Evolutionary conservation across 2,329 filamentous ascomycete species (phyloP).

Genomic region (Colletotrichum chrysophilum): DNA sequence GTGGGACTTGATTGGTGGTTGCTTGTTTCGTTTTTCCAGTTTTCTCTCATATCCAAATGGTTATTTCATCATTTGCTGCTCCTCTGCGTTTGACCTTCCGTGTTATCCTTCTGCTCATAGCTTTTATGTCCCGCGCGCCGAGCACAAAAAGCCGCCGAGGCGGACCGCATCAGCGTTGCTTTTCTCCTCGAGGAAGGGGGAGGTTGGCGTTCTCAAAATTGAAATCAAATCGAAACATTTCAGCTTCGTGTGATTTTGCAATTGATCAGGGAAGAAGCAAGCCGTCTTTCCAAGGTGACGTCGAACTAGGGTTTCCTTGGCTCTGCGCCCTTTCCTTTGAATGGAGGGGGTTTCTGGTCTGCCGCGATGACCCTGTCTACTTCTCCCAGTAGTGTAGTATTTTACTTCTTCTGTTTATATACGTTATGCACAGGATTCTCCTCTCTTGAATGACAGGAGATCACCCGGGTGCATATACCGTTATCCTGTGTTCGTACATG

Average conservation of each 20-base stretch:
- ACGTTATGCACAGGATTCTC: not conserved
- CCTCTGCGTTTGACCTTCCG: not conserved
- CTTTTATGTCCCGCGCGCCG: not conserved
- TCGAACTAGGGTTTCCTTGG: not conserved
- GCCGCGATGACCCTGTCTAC: not conserved
- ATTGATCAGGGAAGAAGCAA: not conserved
- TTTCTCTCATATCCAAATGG: not conserved
- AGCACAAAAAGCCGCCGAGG: not conserved
- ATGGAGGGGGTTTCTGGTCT: not conserved
- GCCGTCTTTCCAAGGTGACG: not conserved
- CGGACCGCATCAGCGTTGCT: conserved; percentile 22
- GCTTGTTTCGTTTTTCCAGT: not conserved
- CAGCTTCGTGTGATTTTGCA: not conserved
- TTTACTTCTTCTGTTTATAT: not conserved
- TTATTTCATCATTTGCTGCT: not conserved
- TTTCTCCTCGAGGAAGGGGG: not conserved
- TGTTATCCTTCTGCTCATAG: not conserved
- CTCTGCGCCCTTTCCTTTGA: not conserved
- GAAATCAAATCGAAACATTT: not conserved
- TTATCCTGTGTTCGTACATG: not conserved
- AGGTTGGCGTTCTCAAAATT: conserved; percentile 12
- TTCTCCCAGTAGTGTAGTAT: not conserved
- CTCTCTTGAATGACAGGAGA: not conserved
- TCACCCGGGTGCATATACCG: not conserved
- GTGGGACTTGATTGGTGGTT: not conserved